Evolutionary conservation across 306 rosid genomes (phyloP).

Genomic region (Quercus glauca): DNA sequence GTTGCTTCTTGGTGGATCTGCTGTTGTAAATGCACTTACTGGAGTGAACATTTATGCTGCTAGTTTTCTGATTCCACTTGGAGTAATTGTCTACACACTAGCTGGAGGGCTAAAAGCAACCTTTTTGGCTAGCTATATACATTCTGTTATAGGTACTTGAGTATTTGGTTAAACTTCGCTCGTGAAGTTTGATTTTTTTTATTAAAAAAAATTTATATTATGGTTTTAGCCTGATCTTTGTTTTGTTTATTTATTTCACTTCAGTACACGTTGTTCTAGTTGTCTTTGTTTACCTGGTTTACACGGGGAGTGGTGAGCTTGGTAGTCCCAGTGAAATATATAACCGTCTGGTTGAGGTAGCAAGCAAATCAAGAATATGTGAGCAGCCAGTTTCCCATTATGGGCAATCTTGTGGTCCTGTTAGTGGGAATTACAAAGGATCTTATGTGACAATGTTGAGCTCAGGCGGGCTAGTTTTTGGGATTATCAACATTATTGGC

Average conservation of each 20-base stretch:
- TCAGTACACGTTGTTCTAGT: slow-evolving; percentile 82
- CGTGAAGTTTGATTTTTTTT: not conserved
- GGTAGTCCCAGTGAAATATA: slow-evolving; percentile 76
- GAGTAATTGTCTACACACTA: slow-evolving; percentile 84
- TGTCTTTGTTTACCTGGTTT: slow-evolving; percentile 85
- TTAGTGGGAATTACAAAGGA: slow-evolving; percentile 74
- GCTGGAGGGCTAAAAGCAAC: slow-evolving; percentile 98
- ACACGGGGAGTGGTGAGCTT: slow-evolving; percentile 70
- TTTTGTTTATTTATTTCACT: slow-evolving; percentile 20
- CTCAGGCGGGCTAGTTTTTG: slow-evolving; percentile 88
- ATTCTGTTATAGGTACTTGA: slow-evolving; percentile 80
- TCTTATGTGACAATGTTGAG: slow-evolving; percentile 88
- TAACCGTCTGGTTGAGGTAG: slow-evolving; percentile 60
- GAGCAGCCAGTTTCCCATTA: slow-evolving; percentile 69
- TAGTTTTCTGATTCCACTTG: slow-evolving; percentile 91
- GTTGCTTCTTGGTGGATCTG: slow-evolving; percentile 97
- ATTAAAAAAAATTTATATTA: too few species aligned
- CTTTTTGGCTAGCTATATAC: slow-evolving; percentile 94
- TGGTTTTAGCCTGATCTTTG: not conserved
- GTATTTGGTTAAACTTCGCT: not conserved
- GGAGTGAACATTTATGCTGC: slow-evolving; percentile 94
- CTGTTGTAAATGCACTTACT: slow-evolving; percentile 86
- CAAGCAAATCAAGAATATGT: slow-evolving; percentile 75
- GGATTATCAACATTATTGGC: slow-evolving; percentile 84
- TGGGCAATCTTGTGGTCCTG: slow-evolving; percentile 98